These are phyloP conservation scores for Ceriops decandra DNA, from an alignment of 345 rosid genomes.

Conservation along the genomic window DNA sequence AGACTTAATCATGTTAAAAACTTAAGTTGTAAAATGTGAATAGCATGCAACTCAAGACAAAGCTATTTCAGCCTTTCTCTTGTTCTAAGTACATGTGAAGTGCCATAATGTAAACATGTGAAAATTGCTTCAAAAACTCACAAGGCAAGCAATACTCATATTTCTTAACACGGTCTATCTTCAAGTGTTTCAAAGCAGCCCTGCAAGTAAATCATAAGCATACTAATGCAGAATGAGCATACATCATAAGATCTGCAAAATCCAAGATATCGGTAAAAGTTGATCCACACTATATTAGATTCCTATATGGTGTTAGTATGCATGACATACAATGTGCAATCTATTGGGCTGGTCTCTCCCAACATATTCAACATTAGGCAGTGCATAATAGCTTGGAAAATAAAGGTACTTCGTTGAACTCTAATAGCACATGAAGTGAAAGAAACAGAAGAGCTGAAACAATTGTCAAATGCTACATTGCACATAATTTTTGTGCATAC, in stretches of 20 bases:
- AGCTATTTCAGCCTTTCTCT: neutral
- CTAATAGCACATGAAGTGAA: neutral
- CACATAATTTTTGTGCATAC: neutral
- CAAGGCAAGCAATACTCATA: slow-evolving; percentile 95
- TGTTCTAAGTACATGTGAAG: too few relatives aligned
- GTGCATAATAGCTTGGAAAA: neutral
- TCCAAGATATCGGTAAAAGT: neutral
- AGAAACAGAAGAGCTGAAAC: neutral
- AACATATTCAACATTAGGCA: neutral
- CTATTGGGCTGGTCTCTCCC: too few relatives aligned
- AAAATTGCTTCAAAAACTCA: slow-evolving; percentile 44
- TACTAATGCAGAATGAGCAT: neutral
- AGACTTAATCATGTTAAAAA: slow-evolving; percentile 9
- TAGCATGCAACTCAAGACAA: neutral
- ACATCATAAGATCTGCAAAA: neutral
- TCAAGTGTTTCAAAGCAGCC: slow-evolving; percentile 83
- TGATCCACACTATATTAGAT: neutral
- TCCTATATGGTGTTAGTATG: neutral
- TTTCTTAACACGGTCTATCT: slow-evolving; percentile 81
- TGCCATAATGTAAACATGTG: neutral
- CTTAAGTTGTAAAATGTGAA: neutral
- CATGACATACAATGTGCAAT: neutral
- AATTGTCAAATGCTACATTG: neutral
- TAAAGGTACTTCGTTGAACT: too few relatives aligned
- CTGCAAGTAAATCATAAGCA: slow-evolving; percentile 42